These are phyloP conservation scores for Hygrophila difformis DNA, from an alignment of 257 asterid species.

Conservation along the genomic window DNA sequence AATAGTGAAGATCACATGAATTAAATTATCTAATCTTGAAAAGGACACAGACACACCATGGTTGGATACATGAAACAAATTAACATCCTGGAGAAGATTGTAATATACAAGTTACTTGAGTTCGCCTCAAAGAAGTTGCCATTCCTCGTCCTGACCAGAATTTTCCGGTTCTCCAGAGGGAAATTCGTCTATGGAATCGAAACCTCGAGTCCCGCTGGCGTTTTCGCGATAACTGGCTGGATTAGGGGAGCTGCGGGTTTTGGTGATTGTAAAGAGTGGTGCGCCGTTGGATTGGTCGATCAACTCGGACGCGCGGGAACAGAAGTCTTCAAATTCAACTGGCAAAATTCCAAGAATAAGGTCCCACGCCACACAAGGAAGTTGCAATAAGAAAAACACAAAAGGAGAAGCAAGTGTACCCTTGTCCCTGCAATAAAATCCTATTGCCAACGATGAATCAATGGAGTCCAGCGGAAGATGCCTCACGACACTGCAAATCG, in stretches of 20 bases:
- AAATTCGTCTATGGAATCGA: slow-evolving; percentile 21
- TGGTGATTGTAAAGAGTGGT: slow-evolving; percentile 70
- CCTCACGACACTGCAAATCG: slow-evolving; percentile 51
- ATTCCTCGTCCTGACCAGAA: slow-evolving; percentile 71
- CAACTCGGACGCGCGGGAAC: slow-evolving; percentile 54
- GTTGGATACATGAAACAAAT: no score
- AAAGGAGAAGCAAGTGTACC: slow-evolving; percentile 28
- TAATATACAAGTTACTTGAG: background rate
- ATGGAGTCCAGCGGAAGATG: slow-evolving; percentile 73
- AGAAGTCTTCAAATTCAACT: slow-evolving; percentile 90
- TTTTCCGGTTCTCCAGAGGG: slow-evolving; percentile 23
- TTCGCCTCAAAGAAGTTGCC: slow-evolving; percentile 72
- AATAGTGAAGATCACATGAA: no score
- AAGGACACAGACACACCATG: no score
- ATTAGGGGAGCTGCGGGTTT: slow-evolving; percentile 35
- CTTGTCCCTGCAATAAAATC: slow-evolving; percentile 75
- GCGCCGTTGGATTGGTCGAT: slow-evolving; percentile 71
- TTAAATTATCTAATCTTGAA: no score
- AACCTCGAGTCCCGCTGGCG: slow-evolving; percentile 17
- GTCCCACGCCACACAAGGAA: background rate
- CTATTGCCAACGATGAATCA: slow-evolving; percentile 91
- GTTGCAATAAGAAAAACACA: background rate
- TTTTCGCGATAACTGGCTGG: slow-evolving; percentile 16
- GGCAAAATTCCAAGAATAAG: slow-evolving; percentile 8
- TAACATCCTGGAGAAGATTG: background rate